Evolutionary conservation across 805 yeast genomes (phyloP).

Genomic region (Candida verbasci): DNA sequence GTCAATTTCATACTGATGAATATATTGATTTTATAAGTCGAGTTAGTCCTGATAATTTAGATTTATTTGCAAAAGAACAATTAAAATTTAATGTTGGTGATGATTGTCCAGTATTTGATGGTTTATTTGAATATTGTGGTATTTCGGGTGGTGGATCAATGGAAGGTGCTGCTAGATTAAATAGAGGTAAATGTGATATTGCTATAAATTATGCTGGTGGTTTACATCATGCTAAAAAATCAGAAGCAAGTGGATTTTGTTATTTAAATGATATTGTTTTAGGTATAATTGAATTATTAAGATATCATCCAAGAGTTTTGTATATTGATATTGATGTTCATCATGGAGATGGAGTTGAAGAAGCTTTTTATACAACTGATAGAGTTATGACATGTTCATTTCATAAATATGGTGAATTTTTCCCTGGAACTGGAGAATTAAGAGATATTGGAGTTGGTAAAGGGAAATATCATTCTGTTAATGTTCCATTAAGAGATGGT

Average conservation of each 20-base stretch:
- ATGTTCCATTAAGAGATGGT: conserved; percentile 93
- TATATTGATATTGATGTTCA: conserved; percentile 95
- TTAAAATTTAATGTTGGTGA: conserved; percentile 94
- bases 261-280: conserved; percentile 92
- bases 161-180: conserved; percentile 87
- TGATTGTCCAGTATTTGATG: conserved; percentile 94
- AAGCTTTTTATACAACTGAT: conserved; percentile 92
- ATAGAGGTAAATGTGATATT: conserved; percentile 85
- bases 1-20: conserved; percentile 97
- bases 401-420: conserved; percentile 94
- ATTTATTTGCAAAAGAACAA: conserved; percentile 81
- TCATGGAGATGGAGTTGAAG: conserved; percentile 98
- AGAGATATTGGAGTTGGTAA: conserved; percentile 88
- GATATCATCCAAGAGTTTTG: conserved; percentile 88
- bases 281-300: conserved; percentile 76
- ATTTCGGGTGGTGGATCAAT: conserved; percentile 92
- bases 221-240: conserved; percentile 94
- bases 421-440: conserved; percentile 95
- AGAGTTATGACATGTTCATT: conserved; percentile 95
- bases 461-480: conserved; percentile 85
- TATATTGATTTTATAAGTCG: conserved; percentile 88
- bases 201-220: conserved; percentile 98
- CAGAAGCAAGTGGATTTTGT: conserved; percentile 94
- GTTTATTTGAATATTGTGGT: conserved; percentile 86
- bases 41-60: conserved; percentile 89